phyloP scores from a whole-genome alignment of 2,329 filamentous ascomycete genomes.

The Fusarium brachygibbosum region DNA sequence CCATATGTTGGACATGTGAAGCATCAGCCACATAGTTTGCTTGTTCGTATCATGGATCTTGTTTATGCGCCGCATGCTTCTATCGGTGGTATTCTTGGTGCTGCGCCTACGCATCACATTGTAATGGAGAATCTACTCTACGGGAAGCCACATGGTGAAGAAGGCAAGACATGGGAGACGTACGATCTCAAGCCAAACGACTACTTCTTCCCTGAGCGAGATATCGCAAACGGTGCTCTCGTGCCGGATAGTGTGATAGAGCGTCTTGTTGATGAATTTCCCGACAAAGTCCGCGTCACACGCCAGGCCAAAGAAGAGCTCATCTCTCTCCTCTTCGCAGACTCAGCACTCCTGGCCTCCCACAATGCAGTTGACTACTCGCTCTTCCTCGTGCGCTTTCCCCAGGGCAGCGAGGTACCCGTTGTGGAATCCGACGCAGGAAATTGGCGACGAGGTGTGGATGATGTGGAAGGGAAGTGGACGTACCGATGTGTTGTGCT shows the following conservation, averaged over 20 bases:
- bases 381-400: slow-evolving; percentile 73
- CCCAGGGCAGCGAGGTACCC: slow-evolving; percentile 14
- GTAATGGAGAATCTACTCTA: slow-evolving; percentile 83
- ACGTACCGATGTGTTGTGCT: slow-evolving; percentile 76
- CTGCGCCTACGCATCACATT: slow-evolving; percentile 78
- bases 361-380: slow-evolving; percentile 81
- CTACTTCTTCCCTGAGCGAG: slow-evolving; percentile 82
- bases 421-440: slow-evolving; percentile 39
- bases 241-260: slow-evolving; percentile 74
- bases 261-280: slow-evolving; percentile 75
- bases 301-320: slow-evolving; percentile 68
- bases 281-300: slow-evolving; percentile 73
- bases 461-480: slow-evolving; percentile 73
- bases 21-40: slow-evolving; percentile 68
- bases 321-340: slow-evolving; percentile 66
- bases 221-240: slow-evolving; percentile 74
- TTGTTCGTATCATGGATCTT: slow-evolving; percentile 80
- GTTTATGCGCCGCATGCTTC: slow-evolving; percentile 68
- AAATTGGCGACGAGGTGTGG: slow-evolving; percentile 72
- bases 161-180: slow-evolving; percentile 70
- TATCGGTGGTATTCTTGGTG: slow-evolving; percentile 70
- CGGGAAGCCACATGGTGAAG: slow-evolving; percentile 64
- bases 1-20: slow-evolving; percentile 76
- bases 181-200: slow-evolving; percentile 81
- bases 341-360: slow-evolving; percentile 73